Base-by-base conservation (phyloP, 2,329 filamentous ascomycete species). In the Cladosporium sp. region DNA sequence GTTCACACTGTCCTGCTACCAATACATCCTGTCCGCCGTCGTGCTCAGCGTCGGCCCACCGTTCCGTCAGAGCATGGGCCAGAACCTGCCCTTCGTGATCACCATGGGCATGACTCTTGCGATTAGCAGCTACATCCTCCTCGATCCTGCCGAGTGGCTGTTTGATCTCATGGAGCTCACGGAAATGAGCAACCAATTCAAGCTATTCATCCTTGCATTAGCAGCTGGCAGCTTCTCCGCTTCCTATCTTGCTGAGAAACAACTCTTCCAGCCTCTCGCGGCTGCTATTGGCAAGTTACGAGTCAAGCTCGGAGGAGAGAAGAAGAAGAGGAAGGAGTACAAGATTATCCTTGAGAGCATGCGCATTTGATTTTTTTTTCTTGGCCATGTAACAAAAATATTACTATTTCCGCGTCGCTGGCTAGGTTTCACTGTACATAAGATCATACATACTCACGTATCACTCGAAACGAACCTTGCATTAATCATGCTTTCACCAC, bases 31-130 rank as follows among this genome's bases (percentile, higher is more conserved):
- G 20, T 89, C 91, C 0, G 94, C 90, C 3, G 81, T 97, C 37
- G 88, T 97, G 1, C 80, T 99, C 28, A 96, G 89, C 65, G 90
- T 94, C n/a, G 95, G 94, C 1, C 86, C 84, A 34, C 94, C 94
- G 0, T 99, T 96, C 76, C 82, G 94, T 55, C 89, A 94, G 66
- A 83, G 84, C 15, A 90, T 91, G 77, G 78, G 78, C 17, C 82
- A 88, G 59, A 99, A 99, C 69, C 83, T 89, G 69, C 94, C 93
- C 0, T 97, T 97, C 68, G 84, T 95, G 35, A 77, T 83, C 6
- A 94, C 91, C 0, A 88, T 97, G 59, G 71, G 84, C 9, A 70
- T 87, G 15, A 82, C 90, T 0, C 73, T 94, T 4, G 71, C 82
- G 0, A 77, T 94, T 36, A 87, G 87, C 0, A 73, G 82, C 1